phyloP scores from a whole-genome alignment of 148 eudicot genomes.

The Rhododendron williamsianum region DNA sequence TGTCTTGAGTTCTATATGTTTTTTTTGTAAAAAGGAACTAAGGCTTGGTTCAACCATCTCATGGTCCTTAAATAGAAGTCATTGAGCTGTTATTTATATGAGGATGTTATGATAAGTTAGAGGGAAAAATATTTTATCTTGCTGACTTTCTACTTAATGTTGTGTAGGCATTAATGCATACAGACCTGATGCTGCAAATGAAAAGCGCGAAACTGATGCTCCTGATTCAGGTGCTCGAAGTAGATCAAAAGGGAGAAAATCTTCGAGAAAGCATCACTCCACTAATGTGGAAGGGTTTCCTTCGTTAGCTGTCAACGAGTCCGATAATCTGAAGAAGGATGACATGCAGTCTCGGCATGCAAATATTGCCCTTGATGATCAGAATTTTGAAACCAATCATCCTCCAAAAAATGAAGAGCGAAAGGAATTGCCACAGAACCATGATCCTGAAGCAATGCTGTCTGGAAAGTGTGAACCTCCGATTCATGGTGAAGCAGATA shows the following conservation, averaged over 20 bases:
- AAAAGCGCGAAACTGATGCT: constrained; percentile 18
- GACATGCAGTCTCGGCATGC: constrained; percentile 1
- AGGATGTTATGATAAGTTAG: not conserved
- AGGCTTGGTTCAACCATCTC: not conserved
- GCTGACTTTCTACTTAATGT: not conserved
- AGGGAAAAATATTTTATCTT: not conserved
- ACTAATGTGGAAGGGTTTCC: constrained; percentile 15
- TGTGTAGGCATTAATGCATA: constrained; percentile 16
- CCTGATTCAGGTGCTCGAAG: constrained; percentile 13
- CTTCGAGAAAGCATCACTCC: constrained; percentile 24
- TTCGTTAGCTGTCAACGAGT: constrained; percentile 4
- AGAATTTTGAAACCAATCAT: constrained; percentile 1
- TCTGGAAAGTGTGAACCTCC: constrained; percentile 8
- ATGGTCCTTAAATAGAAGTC: not conserved
- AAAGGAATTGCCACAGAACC: constrained; percentile 4
- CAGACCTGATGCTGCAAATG: constrained; percentile 16
- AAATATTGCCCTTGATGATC: constrained; percentile 6
- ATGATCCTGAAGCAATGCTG: constrained; percentile 12
- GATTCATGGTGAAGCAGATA: constrained; percentile 1
- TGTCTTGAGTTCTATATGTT: not conserved
- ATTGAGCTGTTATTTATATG: not conserved
- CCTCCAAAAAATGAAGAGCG: constrained; percentile 19
- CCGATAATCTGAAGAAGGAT: constrained; percentile 14
- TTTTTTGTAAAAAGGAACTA: too few relatives aligned
- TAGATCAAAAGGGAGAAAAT: constrained; percentile 21